Conservation (phyloP, 164 flowering plant species). For the Stephania cephalantha region DNA sequence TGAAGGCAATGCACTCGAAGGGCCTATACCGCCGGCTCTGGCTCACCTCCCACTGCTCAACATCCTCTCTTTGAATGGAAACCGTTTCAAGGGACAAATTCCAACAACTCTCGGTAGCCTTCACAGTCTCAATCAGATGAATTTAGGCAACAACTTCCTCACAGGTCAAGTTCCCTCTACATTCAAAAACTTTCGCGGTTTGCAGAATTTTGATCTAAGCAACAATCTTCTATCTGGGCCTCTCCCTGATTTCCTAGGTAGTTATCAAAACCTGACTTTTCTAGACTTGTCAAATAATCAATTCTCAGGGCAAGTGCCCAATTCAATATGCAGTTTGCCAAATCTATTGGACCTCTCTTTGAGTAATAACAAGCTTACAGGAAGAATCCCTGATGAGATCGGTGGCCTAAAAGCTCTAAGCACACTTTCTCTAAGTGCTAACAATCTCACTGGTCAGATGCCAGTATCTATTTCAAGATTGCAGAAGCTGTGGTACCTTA, state of each 20-base stretch:
- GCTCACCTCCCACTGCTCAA: slow-evolving; percentile 47
- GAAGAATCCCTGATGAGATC: slow-evolving; percentile 60
- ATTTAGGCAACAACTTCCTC: slow-evolving; percentile 51
- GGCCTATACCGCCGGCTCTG: slow-evolving; percentile 60
- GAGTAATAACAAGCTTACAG: slow-evolving; percentile 56
- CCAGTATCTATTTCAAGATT: slow-evolving; percentile 59
- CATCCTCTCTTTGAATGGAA: slow-evolving; percentile 55
- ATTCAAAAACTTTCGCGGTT: slow-evolving; percentile 31
- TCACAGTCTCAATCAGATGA: slow-evolving; percentile 37
- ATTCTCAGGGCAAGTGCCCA: slow-evolving; percentile 61
- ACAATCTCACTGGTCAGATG: slow-evolving; percentile 58
- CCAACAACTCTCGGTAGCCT: slow-evolving; percentile 59
- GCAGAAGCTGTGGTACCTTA: slow-evolving; percentile 65
- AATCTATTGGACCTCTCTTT: slow-evolving; percentile 50
- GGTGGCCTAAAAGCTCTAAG: slow-evolving; percentile 55
- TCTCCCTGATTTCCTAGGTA: slow-evolving; percentile 59
- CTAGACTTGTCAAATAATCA: slow-evolving; percentile 68
- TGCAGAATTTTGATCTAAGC: slow-evolving; percentile 76
- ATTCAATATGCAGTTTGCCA: slow-evolving; percentile 39
- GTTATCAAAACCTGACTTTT: slow-evolving; percentile 46
- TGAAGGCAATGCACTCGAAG: slow-evolving; percentile 64
- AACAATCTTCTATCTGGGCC: slow-evolving; percentile 60
- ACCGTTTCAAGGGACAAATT: slow-evolving; percentile 54
- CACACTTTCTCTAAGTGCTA: slow-evolving; percentile 48
- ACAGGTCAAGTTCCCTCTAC: slow-evolving; percentile 62